Evolutionary conservation across 139 green algal genomes (phyloP).

Genomic region (Volvox reticuliferus): DNA sequence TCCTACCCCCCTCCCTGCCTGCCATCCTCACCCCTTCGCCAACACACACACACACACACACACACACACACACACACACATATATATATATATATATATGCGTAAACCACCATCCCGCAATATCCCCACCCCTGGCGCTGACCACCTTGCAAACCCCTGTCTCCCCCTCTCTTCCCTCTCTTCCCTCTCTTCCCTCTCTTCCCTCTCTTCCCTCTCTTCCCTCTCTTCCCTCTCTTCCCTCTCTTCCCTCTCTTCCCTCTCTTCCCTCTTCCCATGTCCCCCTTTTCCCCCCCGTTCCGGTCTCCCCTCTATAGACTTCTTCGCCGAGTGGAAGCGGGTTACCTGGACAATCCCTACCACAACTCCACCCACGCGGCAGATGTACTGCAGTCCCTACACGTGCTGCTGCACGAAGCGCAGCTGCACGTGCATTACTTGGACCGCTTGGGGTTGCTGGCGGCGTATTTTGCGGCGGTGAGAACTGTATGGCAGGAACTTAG

Average conservation of each 20-base stretch:
- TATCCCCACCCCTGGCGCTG: no score
- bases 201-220: no score
- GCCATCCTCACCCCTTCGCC: not conserved
- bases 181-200: no score
- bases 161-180: no score
- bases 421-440: not conserved
- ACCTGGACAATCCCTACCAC: slow-evolving; percentile 3
- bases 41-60: no score
- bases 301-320: not conserved
- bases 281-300: not conserved
- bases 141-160: no score
- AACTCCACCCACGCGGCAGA: slow-evolving; percentile 24
- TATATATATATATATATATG: no score
- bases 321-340: not conserved
- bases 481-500: no score
- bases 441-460: not conserved
- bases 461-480: slow-evolving; percentile 26
- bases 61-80: no score
- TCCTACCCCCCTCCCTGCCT: not conserved
- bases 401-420: slow-evolving; percentile 46
- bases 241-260: not conserved
- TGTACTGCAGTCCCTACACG: slow-evolving; percentile 54
- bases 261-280: not conserved
- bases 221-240: no score
- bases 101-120: no score